Conservation (phyloP, 2,329 filamentous ascomycete species). For the Scleromitrula shiraiana region DNA sequence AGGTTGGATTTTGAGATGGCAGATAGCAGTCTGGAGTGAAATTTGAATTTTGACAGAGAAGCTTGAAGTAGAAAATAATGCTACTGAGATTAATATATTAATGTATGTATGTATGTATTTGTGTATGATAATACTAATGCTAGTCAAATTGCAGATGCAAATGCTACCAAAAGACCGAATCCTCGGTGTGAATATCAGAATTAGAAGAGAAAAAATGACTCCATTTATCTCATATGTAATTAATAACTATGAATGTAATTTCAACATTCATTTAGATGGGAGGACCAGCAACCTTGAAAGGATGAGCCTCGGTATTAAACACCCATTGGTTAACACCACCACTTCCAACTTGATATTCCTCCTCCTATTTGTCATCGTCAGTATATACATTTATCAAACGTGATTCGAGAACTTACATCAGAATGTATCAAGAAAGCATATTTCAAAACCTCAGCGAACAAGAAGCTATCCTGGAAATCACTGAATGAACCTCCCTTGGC, state of each 20-base stretch:
- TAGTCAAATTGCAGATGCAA: no score
- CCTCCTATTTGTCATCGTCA: constrained; percentile 22
- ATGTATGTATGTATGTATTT: no score
- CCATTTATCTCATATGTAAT: not conserved
- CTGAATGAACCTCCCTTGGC: constrained; percentile 49
- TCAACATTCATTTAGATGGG: no score
- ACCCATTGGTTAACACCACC: constrained; percentile 48
- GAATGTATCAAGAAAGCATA: constrained; percentile 62
- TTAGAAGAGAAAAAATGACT: not conserved
- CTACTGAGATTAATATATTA: no score
- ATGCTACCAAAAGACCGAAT: no score
- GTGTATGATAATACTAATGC: no score
- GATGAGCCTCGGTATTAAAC: constrained; percentile 60
- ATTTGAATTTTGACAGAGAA: no score
- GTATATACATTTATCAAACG: not conserved
- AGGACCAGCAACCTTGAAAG: constrained; percentile 38
- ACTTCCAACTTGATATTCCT: constrained; percentile 45
- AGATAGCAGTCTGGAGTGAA: no score
- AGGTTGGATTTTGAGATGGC: no score
- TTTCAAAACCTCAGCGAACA: constrained; percentile 83
- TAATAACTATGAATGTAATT: no score
- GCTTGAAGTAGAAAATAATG: no score
- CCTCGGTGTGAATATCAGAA: no score
- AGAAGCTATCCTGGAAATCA: constrained; percentile 79
- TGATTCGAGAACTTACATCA: constrained; percentile 21